Conservation (phyloP, 768 basidiomycete species). For the Pisolithus sp. region DNA sequence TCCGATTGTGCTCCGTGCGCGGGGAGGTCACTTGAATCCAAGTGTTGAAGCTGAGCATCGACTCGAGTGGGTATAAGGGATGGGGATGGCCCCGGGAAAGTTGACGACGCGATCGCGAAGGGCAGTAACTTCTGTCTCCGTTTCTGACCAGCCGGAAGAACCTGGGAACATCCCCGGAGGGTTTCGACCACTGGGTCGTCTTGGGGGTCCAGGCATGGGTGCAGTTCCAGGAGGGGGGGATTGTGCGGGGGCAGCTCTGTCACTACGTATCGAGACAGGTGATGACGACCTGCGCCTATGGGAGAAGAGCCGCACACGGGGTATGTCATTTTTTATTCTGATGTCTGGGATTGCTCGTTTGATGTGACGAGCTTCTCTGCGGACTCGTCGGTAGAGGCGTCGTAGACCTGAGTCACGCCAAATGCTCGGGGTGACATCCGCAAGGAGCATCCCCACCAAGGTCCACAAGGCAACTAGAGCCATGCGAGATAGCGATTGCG, state of each 20-base stretch:
- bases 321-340: conserved; percentile 27
- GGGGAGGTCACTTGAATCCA: conserved; percentile 8
- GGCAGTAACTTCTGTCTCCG: conserved; percentile 19
- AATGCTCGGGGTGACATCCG: conserved; percentile 44
- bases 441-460: conserved; percentile 43
- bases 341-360: conserved; percentile 26
- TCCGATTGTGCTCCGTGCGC: conserved; percentile 4
- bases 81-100: conserved; percentile 19
- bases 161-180: conserved; percentile 25
- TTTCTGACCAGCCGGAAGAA: conserved; percentile 27
- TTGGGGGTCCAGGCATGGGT: conserved; percentile 12
- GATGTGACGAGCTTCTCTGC: conserved; percentile 28
- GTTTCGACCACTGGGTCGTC: conserved; percentile 16
- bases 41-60: conserved; percentile 5
- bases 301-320: conserved; percentile 22
- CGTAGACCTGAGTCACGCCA: conserved; percentile 38
- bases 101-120: conserved; percentile 10
- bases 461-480: conserved; percentile 49
- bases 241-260: conserved; percentile 23
- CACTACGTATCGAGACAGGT: conserved; percentile 22
- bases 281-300: conserved; percentile 13
- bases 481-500: conserved; percentile 44
- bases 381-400: conserved; percentile 31
- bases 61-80: conserved; percentile 22
- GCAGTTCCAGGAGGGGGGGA: conserved; percentile 16